Base-by-base conservation (phyloP, 139 green algal genomes). In the Chlamydomonas asymmetrica region DNA sequence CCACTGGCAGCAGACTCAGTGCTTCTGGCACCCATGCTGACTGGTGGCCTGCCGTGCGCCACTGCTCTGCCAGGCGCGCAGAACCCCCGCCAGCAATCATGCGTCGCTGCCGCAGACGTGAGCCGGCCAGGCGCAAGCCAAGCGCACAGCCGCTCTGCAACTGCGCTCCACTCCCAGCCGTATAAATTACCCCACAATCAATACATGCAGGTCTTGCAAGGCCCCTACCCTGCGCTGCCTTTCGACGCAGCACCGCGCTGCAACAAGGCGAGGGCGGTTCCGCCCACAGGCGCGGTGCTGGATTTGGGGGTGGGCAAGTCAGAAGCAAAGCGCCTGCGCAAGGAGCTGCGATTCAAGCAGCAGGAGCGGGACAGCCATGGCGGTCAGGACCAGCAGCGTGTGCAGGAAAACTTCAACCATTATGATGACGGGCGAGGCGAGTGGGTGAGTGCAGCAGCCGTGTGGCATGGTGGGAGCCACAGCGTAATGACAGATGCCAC, bases 361-460 rank as follows among this genome's bases (percentile, higher is more conserved):
- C 35, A 63, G 61, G 57, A 70, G 56, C 54, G 32, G 52, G 23
- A 70, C 37, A 23, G 64, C 54, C 62, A 37, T 5, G 8, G 23
- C 35, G 20, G n/a, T 49, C 34, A 57, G 31, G 18, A 39, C 41
- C 52, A 71, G 70, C 52, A 49, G 27, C 27, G 31, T 43, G 39
- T 41, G 7, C 25, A 72, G 4, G 16, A 43, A 16, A 32, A 68
- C 29, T 77, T 63, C 60, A 69, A 77, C 41, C 45, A 77, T 40
- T 77, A 35, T n/a, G 59, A 69, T 27, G 59, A 77, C 60, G 71
- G 71, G 4, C 41, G 23, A 20, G 71, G 71, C 41, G 23, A 8
- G 6, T 77, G 71, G 71, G 71, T 77, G 43, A 39, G 71, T 49
- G 5, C 0, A 39, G 31, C 0, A 29, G 41, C 13, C 32, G 8